Conservation (phyloP, 2,329 filamentous ascomycete species). For the Sclerotiophoma versabilis region DNA sequence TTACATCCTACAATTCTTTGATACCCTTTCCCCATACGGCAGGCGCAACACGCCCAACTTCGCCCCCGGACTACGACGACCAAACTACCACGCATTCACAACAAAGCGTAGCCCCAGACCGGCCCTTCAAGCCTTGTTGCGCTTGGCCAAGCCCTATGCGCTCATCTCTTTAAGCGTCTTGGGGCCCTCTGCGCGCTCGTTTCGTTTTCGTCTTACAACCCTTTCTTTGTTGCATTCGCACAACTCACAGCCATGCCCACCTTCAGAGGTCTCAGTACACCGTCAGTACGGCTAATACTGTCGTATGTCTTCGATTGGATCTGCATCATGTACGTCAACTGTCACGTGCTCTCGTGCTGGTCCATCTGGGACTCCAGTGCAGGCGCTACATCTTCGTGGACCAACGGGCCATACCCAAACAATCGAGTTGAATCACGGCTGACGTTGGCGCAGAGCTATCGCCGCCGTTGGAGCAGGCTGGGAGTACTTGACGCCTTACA, state of each 20-base stretch:
- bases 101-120: not conserved
- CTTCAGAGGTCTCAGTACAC: slow-evolving; percentile 36
- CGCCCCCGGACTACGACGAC: slow-evolving; percentile 2
- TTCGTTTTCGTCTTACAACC: slow-evolving; percentile 12
- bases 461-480: slow-evolving; percentile 67
- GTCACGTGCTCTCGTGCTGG: not conserved
- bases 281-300: slow-evolving; percentile 62
- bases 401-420: not conserved
- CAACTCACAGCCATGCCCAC: slow-evolving; percentile 32
- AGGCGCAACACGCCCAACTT: slow-evolving; percentile 7
- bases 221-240: slow-evolving; percentile 15
- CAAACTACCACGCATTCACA: not conserved
- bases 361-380: not conserved
- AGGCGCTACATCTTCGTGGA: not conserved
- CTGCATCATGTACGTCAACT: slow-evolving; percentile 63
- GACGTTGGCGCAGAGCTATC: slow-evolving; percentile 54
- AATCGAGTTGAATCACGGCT: slow-evolving; percentile 5
- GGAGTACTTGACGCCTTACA: slow-evolving; percentile 67
- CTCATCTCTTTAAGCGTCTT: slow-evolving; percentile 22
- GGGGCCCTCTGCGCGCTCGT: slow-evolving; percentile 13
- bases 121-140: slow-evolving; percentile 15
- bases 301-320: slow-evolving; percentile 80
- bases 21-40: not conserved
- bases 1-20: not conserved
- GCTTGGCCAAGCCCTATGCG: slow-evolving; percentile 16